These are phyloP conservation scores for Curvularia verruculosa DNA, from an alignment of 2,329 filamentous ascomycete species.

Conservation along the genomic window DNA sequence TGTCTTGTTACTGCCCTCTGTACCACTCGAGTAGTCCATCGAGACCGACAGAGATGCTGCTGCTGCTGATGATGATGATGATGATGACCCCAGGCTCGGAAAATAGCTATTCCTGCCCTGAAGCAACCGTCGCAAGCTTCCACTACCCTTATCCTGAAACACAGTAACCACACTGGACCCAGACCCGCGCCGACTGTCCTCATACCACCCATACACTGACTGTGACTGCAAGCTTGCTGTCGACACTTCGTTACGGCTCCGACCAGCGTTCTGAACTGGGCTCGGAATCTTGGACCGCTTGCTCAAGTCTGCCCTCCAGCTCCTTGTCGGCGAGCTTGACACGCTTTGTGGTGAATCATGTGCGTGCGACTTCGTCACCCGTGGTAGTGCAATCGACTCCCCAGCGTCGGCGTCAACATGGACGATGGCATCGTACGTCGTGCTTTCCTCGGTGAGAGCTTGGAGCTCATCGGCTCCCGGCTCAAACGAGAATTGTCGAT, in stretches of 20 bases:
- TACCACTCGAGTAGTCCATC: constrained; percentile 27
- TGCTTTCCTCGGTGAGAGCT: constrained; percentile 23
- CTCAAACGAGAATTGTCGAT: constrained; percentile 53
- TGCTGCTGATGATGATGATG: too few relatives aligned
- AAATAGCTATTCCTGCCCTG: constrained; percentile 31
- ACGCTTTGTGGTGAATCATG: neutral
- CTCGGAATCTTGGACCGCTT: constrained; percentile 53
- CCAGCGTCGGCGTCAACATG: constrained; percentile 12
- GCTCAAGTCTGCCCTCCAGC: constrained; percentile 15
- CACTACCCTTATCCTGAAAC: constrained; percentile 28
- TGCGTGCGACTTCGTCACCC: neutral
- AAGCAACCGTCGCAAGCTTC: constrained; percentile 16
- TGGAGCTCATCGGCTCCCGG: constrained; percentile 49
- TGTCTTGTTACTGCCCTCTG: constrained; percentile 26
- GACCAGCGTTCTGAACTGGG: constrained; percentile 47
- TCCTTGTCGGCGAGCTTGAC: constrained; percentile 3
- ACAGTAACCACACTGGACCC: constrained; percentile 39
- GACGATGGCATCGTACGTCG: constrained; percentile 8
- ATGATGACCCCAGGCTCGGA: constrained; percentile 15
- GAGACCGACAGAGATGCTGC: constrained; percentile 14
- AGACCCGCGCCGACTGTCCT: constrained; percentile 37
- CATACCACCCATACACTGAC: constrained; percentile 29
- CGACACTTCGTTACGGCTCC: constrained; percentile 49
- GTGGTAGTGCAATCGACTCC: constrained; percentile 7
- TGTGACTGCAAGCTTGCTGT: constrained; percentile 48